Evolutionary conservation across 495 filamentous ascomycete genomes (phyloP).

Genomic region (Daldinia caldariorum): DNA sequence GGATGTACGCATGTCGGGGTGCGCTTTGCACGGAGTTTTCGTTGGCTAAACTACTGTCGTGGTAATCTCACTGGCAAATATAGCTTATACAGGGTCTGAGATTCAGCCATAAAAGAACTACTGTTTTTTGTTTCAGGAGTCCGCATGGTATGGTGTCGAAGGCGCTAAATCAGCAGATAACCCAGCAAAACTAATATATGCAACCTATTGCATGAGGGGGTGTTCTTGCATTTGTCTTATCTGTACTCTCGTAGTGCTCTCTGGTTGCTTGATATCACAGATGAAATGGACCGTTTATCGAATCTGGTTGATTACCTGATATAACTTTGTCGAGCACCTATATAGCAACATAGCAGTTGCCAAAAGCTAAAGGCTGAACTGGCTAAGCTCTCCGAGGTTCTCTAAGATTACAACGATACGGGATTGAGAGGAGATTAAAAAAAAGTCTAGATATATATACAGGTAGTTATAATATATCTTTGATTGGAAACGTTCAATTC

Average conservation of each 20-base stretch:
- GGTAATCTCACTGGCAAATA: conserved; percentile 37
- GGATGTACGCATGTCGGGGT: conserved; percentile 16
- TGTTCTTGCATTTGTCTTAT: neutral
- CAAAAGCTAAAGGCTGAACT: neutral
- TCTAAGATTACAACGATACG: neutral
- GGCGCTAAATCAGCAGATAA: conserved; percentile 11
- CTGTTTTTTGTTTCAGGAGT: conserved; percentile 5
- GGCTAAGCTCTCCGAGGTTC: neutral
- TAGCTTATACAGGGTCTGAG: conserved; percentile 32
- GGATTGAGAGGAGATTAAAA: conserved; percentile 7
- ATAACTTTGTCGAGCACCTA: neutral
- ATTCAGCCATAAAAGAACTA: conserved; percentile 15
- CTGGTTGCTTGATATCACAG: neutral
- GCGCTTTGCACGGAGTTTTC: conserved; percentile 30
- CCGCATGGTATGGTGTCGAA: conserved; percentile 15
- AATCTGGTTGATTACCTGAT: neutral
- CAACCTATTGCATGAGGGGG: conserved; percentile 29
- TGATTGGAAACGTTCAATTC: neutral
- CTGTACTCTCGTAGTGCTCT: neutral
- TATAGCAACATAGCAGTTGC: neutral
- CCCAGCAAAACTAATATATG: conserved; percentile 38
- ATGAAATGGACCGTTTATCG: neutral
- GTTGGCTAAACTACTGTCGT: conserved; percentile 26
- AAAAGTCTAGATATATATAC: conserved; percentile 30
- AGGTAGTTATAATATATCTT: conserved; percentile 7